Percentiles rank a stretch among this genome's conserved stretches.
These are phyloP conservation scores for Casuarina cunninghamiana DNA, from an alignment of 306 rosid species.

Conservation along the genomic window DNA sequence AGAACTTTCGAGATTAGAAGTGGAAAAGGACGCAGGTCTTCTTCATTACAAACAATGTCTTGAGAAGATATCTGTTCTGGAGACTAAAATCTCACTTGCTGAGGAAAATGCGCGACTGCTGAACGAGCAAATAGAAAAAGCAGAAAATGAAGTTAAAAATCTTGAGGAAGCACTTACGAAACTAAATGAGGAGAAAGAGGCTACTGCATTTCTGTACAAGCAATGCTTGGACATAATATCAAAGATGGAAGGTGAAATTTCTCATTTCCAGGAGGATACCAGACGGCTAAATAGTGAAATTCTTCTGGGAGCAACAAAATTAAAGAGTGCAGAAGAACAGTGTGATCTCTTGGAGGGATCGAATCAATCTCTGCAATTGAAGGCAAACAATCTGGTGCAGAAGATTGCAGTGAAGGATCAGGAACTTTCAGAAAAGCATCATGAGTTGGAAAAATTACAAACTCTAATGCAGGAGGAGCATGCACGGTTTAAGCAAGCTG, in stretches of 20 bases:
- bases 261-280: slow-evolving; percentile 55
- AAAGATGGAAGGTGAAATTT: slow-evolving; percentile 67
- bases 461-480: slow-evolving; percentile 71
- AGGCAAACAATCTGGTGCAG: slow-evolving; percentile 67
- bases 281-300: slow-evolving; percentile 55
- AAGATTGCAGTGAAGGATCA: slow-evolving; percentile 72
- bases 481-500: slow-evolving; percentile 68
- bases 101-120: slow-evolving; percentile 72
- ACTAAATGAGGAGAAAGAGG: slow-evolving; percentile 68
- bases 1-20: slow-evolving; percentile 59
- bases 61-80: slow-evolving; percentile 72
- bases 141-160: slow-evolving; percentile 58
- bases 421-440: slow-evolving; percentile 69
- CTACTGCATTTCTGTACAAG: slow-evolving; percentile 48
- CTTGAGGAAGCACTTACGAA: slow-evolving; percentile 50
- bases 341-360: slow-evolving; percentile 62
- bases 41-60: slow-evolving; percentile 59
- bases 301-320: slow-evolving; percentile 48
- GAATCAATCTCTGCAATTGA: slow-evolving; percentile 63
- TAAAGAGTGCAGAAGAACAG: slow-evolving; percentile 59
- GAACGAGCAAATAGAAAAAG: slow-evolving; percentile 55
- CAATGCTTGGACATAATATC: slow-evolving; percentile 71
- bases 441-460: slow-evolving; percentile 73
- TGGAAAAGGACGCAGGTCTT: slow-evolving; percentile 68
- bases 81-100: slow-evolving; percentile 58